phyloP scores from a whole-genome alignment of 805 yeast genomes.

The Candida xiaguanensis region DNA sequence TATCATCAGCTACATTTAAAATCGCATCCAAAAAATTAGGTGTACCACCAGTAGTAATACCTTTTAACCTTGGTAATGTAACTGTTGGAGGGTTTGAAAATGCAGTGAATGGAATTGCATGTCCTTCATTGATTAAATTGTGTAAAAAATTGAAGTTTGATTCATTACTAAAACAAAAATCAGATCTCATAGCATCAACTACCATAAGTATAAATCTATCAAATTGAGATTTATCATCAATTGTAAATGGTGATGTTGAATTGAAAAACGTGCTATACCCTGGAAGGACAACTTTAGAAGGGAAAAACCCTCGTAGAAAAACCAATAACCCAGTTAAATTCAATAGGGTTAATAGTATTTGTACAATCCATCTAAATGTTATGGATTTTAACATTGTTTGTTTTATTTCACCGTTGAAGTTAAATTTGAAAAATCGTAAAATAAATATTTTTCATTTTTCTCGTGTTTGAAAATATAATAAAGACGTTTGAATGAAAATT shows the following conservation, averaged over 20 bases:
- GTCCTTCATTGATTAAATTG: conserved; percentile 54
- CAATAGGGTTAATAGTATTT: conserved; percentile 5
- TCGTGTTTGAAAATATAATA: background rate
- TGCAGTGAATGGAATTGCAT: conserved; percentile 87
- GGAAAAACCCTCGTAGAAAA: conserved; percentile 85
- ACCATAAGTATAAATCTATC: conserved; percentile 75
- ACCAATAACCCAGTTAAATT: conserved; percentile 48
- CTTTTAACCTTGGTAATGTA: conserved; percentile 89
- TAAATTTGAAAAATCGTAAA: background rate
- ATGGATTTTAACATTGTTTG: conserved; percentile 7
- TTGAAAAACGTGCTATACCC: conserved; percentile 43
- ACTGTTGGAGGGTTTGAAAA: conserved; percentile 95
- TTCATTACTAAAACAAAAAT: conserved; percentile 64
- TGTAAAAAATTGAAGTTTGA: conserved; percentile 73
- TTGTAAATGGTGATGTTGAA: conserved; percentile 16
- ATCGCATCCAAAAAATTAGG: conserved; percentile 95
- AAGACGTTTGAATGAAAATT: background rate
- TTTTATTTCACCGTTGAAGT: background rate
- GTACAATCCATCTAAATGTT: conserved; percentile 15
- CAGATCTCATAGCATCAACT: conserved; percentile 90
- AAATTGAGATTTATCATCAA: conserved; percentile 43
- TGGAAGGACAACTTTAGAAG: conserved; percentile 73
- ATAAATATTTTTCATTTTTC: background rate
- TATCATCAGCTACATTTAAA: conserved; percentile 88
- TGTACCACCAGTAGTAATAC: conserved; percentile 90